Base-by-base conservation (phyloP, 495 filamentous ascomycete genomes). In the Podospora comata region DNA sequence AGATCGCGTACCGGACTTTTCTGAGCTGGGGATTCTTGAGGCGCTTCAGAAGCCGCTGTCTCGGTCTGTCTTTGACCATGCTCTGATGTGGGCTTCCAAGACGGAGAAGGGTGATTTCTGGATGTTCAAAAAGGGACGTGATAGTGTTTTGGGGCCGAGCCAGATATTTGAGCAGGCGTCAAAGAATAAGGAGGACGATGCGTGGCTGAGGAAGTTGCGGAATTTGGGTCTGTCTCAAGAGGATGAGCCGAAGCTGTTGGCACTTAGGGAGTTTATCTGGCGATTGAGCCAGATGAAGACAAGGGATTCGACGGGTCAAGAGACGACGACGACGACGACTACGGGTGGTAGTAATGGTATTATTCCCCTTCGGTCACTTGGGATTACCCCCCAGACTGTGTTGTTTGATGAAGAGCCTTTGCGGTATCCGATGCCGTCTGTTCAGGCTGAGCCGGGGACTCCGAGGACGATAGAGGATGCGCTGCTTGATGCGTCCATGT, bases 181-280 rank as follows among this genome's bases (percentile, higher is more conserved):
- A 0, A 93, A 86, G 74, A 97, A 94, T 72, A 93, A 97, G n/a
- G 94, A 97, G 76, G 96, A 99, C 76, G 93, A 97, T 66, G 88
- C 93, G 73, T 99, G 96, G 96, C 82, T 99, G n/a, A 81, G 81
- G 20, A 87, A 91, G 62, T 79, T 99, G 34, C 86, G 92, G 34
- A 94, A 91, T 68, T 85, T 95, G 53, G 94, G 95, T 0, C 91
- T 99, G 86, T 77, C 82, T 1, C 67, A 80, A 0, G 94, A 96
- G 58, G 96, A 99, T 71, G 96, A 99, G 67, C 87, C 90, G 70
- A 99, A 99, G 74, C 80, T 99, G 9, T 79, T 97, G 20, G 90
- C 88, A 5, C 84, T 99, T 18, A 84, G 90, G 64, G 95, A 97
- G 72, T 97, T 97, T 70, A 93, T 98, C 39, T 97, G 92, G 93